Evolutionary conservation across 2,329 filamentous ascomycete genomes (phyloP).

Genomic region (Ophioceras dolichostomum): DNA sequence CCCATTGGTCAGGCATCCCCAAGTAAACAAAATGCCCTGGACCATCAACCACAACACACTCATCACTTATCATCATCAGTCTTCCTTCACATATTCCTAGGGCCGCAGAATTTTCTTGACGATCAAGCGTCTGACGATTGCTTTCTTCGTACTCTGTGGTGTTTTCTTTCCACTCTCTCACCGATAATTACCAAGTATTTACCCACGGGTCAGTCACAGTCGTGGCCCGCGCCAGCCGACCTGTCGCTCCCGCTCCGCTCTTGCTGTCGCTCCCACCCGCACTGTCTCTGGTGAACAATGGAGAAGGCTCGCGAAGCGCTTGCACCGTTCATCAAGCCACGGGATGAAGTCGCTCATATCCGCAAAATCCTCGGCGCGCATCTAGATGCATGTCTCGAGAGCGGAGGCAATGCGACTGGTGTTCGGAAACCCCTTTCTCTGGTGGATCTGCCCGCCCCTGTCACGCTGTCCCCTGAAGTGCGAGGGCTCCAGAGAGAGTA

Average conservation of each 20-base stretch:
- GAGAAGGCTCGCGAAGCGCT: conserved; percentile 18
- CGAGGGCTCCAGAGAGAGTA: conserved; percentile 42
- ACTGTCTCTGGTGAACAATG: too few species aligned
- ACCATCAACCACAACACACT: conserved; percentile 2
- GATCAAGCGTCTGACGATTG: too few species aligned
- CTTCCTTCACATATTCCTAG: too few species aligned
- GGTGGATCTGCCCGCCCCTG: conserved; percentile 22
- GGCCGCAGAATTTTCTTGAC: too few species aligned
- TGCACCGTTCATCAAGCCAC: conserved; percentile 39
- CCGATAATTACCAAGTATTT: too few species aligned
- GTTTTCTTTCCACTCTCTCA: too few species aligned
- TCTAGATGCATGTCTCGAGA: conserved; percentile 32
- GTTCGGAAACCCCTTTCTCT: conserved; percentile 33
- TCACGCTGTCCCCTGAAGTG: conserved; percentile 20
- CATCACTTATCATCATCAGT: too few species aligned
- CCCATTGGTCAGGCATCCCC: neutral
- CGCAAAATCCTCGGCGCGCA: conserved; percentile 41
- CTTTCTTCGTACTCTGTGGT: too few species aligned
- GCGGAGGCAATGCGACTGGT: conserved; percentile 19
- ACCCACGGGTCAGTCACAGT: too few species aligned
- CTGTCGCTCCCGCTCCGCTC: too few species aligned
- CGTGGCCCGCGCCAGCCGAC: too few species aligned
- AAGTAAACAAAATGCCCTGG: conserved; percentile 4
- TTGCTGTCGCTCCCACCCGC: too few species aligned
- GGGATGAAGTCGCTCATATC: conserved; percentile 44